phyloP scores from a whole-genome alignment of 208 protist species.

The Leishmania tarentolae region DNA sequence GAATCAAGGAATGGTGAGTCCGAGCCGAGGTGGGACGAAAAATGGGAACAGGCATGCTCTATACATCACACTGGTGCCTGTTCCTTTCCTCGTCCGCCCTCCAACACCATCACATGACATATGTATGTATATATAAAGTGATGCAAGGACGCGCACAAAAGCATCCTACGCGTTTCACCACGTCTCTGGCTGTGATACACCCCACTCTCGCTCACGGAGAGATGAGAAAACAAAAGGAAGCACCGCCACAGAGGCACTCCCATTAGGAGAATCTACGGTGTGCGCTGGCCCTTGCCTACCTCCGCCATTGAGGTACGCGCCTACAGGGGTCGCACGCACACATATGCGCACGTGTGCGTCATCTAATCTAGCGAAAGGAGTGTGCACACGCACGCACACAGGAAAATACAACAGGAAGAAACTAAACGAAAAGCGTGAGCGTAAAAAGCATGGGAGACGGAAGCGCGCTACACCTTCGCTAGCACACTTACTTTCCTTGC shows the following conservation, averaged over 20 bases:
- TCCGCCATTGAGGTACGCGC: background rate
- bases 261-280: background rate
- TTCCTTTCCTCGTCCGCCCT: background rate
- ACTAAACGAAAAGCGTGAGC: background rate
- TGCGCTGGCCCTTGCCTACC: background rate
- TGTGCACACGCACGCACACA: background rate
- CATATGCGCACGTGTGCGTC: background rate
- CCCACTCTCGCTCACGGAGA: background rate
- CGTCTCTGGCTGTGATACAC: background rate
- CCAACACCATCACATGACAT: background rate
- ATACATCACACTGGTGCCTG: background rate
- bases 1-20: background rate
- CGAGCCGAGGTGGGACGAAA: background rate
- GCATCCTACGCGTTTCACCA: too few species aligned
- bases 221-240: background rate
- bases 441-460: background rate
- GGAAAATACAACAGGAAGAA: background rate
- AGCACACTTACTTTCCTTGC: background rate
- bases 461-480: background rate
- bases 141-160: background rate
- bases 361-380: conserved; percentile 10
- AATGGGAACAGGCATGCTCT: background rate
- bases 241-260: background rate
- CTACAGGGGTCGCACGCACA: background rate
- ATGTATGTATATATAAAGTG: too few species aligned